phyloP scores from a whole-genome alignment of 495 filamentous ascomycete species.

The Annulohypoxylon nitens region DNA sequence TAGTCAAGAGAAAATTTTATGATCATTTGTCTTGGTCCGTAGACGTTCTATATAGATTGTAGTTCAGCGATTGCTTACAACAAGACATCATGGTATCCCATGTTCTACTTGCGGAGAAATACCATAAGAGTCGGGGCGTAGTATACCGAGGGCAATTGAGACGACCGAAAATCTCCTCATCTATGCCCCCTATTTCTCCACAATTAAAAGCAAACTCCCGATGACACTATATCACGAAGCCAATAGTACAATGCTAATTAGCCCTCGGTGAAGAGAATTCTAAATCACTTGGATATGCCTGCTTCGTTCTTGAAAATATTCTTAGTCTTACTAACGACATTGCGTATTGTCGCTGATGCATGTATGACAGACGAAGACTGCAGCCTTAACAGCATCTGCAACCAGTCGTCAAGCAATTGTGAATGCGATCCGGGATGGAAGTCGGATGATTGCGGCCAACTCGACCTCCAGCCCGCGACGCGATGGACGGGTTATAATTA shows the following conservation, averaged over 20 bases:
- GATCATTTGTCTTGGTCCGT: neutral
- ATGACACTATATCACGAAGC: too few species aligned
- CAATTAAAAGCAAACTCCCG: neutral
- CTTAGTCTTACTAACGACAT: neutral
- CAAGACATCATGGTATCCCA: neutral
- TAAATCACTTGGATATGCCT: constrained; percentile 52
- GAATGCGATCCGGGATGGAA: constrained; percentile 58
- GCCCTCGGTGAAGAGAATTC: neutral
- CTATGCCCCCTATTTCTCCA: neutral
- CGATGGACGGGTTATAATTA: constrained; percentile 55
- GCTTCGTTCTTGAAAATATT: constrained; percentile 58
- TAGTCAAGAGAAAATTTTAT: neutral
- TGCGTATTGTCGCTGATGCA: neutral
- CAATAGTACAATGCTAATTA: neutral
- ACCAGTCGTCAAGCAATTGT: constrained; percentile 36
- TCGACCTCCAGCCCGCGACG: constrained; percentile 53
- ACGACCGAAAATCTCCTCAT: constrained; percentile 13
- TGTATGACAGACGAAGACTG: constrained; percentile 59
- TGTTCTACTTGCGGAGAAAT: neutral
- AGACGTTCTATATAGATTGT: neutral
- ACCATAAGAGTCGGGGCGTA: neutral
- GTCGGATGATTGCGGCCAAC: constrained; percentile 53
- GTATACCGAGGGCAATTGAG: constrained; percentile 7
- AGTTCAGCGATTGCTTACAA: neutral
- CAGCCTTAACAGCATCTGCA: constrained; percentile 57